phyloP scores from a whole-genome alignment of 257 asterid genomes.

The Jasminum sambac region DNA sequence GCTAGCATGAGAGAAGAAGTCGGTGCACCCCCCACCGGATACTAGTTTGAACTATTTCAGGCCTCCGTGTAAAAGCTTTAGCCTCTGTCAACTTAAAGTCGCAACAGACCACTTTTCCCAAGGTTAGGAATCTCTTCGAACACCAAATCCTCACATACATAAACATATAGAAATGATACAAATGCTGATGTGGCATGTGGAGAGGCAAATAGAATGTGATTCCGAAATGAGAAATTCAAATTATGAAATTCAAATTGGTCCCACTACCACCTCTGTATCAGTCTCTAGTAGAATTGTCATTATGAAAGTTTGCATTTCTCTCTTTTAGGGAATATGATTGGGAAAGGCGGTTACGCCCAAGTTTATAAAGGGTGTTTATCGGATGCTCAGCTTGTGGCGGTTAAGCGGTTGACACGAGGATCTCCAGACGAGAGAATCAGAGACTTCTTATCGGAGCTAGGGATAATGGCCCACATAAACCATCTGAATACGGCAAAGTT shows the following conservation, averaged over 20 bases:
- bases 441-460: conserved; percentile 85
- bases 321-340: conserved; percentile 61
- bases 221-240: too few species aligned
- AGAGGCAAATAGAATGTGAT: too few species aligned
- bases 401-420: conserved; percentile 71
- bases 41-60: conserved; percentile 35
- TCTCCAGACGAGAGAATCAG: conserved; percentile 59
- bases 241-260: too few species aligned
- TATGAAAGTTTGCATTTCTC: background rate
- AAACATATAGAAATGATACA: too few species aligned
- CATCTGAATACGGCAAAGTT: conserved; percentile 91
- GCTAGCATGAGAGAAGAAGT: conserved; percentile 36
- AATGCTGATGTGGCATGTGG: too few species aligned
- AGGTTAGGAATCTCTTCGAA: conserved; percentile 28
- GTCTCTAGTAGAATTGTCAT: too few species aligned
- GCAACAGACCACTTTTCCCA: conserved; percentile 42
- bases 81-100: conserved; percentile 39
- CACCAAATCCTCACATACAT: too few species aligned
- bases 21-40: conserved; percentile 8
- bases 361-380: conserved; percentile 74
- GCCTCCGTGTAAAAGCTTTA: conserved; percentile 50
- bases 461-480: conserved; percentile 93
- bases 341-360: conserved; percentile 95
- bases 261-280: too few species aligned
- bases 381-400: conserved; percentile 39